Evolutionary conservation across 2,329 filamentous ascomycete genomes (phyloP).

Genomic region (Colletotrichum somersetense): DNA sequence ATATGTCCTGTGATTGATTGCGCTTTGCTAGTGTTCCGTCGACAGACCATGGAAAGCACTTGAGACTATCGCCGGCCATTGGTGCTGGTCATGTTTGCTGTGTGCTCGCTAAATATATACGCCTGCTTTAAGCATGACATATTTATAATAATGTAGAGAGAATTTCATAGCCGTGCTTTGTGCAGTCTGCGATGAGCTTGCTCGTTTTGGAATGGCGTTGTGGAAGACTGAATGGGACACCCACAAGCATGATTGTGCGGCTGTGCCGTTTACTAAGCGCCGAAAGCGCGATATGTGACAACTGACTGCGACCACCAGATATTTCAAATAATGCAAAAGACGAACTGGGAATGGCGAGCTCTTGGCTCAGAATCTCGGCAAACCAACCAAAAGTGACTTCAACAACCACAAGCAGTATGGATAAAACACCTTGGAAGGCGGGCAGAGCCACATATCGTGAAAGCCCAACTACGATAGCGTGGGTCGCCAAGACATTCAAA

Average conservation of each 20-base stretch:
- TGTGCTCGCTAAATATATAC: not conserved
- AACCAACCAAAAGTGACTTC: not conserved
- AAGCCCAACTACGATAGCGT: not conserved
- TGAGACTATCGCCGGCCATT: slow-evolving; percentile 53
- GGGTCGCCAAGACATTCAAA: not conserved
- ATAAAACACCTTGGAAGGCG: not conserved
- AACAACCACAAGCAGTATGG: not conserved
- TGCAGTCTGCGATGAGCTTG: not conserved
- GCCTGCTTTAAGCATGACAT: not conserved
- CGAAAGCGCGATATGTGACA: not conserved
- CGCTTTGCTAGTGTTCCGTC: slow-evolving; percentile 22
- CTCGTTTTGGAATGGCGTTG: slow-evolving; percentile 48
- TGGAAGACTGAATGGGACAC: not conserved
- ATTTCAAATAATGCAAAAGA: not conserved
- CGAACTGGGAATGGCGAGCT: not conserved
- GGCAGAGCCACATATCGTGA: not conserved
- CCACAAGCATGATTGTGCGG: not conserved
- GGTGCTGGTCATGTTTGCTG: not conserved
- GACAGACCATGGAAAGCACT: slow-evolving; percentile 58
- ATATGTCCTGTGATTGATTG: not conserved
- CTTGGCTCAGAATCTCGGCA: not conserved
- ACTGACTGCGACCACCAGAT: not conserved
- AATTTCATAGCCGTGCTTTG: not conserved
- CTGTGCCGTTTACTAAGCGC: not conserved
- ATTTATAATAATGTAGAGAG: not conserved